Base-by-base conservation (phyloP, 1,139 yeast genomes). In the Tardiomyces digboiensis region DNA sequence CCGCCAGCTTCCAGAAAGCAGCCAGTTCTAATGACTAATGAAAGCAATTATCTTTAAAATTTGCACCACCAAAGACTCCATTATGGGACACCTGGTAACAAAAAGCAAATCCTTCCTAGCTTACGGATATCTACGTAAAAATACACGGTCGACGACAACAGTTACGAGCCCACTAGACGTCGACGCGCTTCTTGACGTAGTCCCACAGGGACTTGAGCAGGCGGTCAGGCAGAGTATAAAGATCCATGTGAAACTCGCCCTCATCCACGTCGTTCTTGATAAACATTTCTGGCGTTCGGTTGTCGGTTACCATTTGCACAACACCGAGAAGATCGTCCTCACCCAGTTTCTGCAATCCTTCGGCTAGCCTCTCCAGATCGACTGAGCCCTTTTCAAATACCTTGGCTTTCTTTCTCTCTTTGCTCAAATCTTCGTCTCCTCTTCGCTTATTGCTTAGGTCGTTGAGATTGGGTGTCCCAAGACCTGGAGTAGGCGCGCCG, bases 281-380 rank as follows among this genome's bases (percentile, higher is more conserved):
- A 65, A 85, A 88, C 96, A 91, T 91, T 47, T 91, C 97, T 41
- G 86, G 81, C 16, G 97, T 88, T 64, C 87, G 80, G 67, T 91
- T 91, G 64, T 91, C 97, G 44, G 95, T 88, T 36, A 91, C 94
- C 97, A 91, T 89, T 66, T 91, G 97, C 44, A 91, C 97, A 43
- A 91, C 93, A 36, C 89, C 94, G 47, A 91, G 78, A 57, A 91
- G 73, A 63, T 91, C 97, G 62, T 91, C 97, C 65, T 91, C 98
- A 48, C 74, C 81, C 49, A 91, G 73, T 64, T 86, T 85, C 47
- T 95, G 86, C 56, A 91, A 74, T 2, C 94, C 94, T 50, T 83
- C 85, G 5, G 97, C 96, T 56, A 91, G 74, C 61, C 83, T 82
- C 61, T 91, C 98, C 53, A 91, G 72, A 62, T 91, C 97, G 42